Base-by-base conservation (phyloP, 2,329 filamentous ascomycete species). In the Septoria linicola region DNA sequence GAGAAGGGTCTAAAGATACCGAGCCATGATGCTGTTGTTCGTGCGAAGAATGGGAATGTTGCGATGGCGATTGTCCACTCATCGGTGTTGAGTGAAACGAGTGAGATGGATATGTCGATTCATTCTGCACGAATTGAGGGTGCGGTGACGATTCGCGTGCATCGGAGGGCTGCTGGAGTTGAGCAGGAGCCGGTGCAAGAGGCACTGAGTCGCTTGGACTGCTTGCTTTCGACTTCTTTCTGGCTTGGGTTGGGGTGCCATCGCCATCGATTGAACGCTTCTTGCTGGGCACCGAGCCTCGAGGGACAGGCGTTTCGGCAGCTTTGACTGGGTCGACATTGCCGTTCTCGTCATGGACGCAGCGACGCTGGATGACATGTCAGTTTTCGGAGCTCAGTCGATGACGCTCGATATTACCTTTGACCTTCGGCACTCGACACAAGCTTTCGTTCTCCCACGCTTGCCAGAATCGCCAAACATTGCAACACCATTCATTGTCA, bases 371-470 rank as follows among this genome's bases (percentile, higher is more conserved):
- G 7, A 27, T 14, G 25, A 17, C 4, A 11, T 32, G 27, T 47
- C 41, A 51, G 44, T 53, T 30, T n/a, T 46, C 17, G 30, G 49
- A 21, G 7, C 36, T 32, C 14, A 34, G 37, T 49, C 20, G 23
- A 43, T 41, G 14, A 52, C 40, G 51, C 49, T 31, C 50, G 25
- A 54, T 39, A 77, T 67, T 65, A 83, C 82, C 75, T 85, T 85
- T 74, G 81, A 84, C 66, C 83, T 84, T 39, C 82, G 78, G 67
- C 82, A 85, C 60, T 84, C 81, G 52, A 81, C 76, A 64, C 82
- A 85, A 36, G 82, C 82, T 66, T 84, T 84, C 61, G 76, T 83
- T 60, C 82, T 58, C 21, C 68, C 66, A 11, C 66, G 66, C 53
- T 69, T 70, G 20, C 59, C 56, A 21, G 54, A 45, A 42, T 67